Base-by-base conservation (phyloP, 495 filamentous ascomycete species). In the Cercophora sp. region DNA sequence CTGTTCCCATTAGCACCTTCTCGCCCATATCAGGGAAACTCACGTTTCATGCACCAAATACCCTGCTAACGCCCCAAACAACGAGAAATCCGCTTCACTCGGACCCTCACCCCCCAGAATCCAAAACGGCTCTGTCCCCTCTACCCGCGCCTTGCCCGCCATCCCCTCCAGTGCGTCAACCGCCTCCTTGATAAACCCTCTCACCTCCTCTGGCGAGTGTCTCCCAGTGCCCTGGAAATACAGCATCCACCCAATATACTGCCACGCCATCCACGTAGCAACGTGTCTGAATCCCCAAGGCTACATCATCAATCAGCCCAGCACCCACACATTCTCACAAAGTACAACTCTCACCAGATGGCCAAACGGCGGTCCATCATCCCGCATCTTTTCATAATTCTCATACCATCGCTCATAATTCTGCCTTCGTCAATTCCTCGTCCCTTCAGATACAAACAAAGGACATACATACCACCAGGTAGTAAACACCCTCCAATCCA, bases 401-500 rank as follows among this genome's bases (percentile, higher is more conserved):
- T 74, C 53, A 8, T 66, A 45, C 80, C 78, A 82, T 52, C 64
- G 58, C 56, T 76, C 73, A 50, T 64, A 64, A 6, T 54, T 57
- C 71, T 73, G 54, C 15, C n/a, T n/a, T n/a, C n/a, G n/a, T 2
- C 8, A 15, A 16, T 13, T 36, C 13, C 15, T 3, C 35, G 16
- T 5, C 35, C 35, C 23, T 8, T 45, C 18, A 20, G 22, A 32
- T 15, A 11, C 18, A n/a, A 26, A 8, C 2, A 23, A 26, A 18
- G 2, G 10, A 9, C 0, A 5, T 20, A 67, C 61, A 15, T 52
- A 81, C 79, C 37, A 75, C 67, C 27, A 70, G 74, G 34, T 77
- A 82, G 56, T 78, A 82, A 8, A 80, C 46, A 34, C 82, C 79
- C 52, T 84, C 81, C 18, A 84, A 34, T 41, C 82, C 48, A 3